Conservation (phyloP, 2,329 filamentous ascomycete species). For the Phyllosticta capitalensis region DNA sequence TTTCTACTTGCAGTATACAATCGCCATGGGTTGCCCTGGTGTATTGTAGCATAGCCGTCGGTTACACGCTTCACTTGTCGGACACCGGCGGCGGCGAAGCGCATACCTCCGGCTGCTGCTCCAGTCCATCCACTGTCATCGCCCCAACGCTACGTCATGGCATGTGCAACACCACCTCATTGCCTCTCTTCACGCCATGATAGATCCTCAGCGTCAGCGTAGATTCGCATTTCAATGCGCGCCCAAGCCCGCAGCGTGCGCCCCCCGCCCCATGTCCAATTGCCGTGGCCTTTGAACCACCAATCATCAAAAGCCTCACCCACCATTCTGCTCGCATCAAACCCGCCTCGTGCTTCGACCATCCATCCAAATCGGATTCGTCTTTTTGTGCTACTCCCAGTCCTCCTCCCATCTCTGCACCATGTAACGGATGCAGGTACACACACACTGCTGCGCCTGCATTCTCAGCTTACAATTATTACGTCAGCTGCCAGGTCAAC, state of each 20-base stretch:
- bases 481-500: not conserved
- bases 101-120: not conserved
- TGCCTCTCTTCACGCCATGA: not conserved
- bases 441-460: not conserved
- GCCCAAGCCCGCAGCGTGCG: not conserved
- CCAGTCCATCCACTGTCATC: not conserved
- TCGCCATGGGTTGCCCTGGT: not conserved
- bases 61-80: not conserved
- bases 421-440: not conserved
- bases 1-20: not conserved
- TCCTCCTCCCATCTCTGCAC: not conserved
- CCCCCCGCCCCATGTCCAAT: not conserved
- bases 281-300: not conserved
- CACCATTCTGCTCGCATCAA: not conserved
- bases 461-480: not conserved
- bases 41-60: not conserved
- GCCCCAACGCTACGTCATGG: not conserved
- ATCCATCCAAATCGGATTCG: too few relatives aligned
- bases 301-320: not conserved
- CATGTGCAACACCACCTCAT: not conserved
- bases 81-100: not conserved
- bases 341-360: too few relatives aligned
- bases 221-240: not conserved
- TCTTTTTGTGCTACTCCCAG: not conserved
- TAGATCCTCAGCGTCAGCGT: not conserved